Conservation (phyloP, 768 basidiomycete species). For the Lactarius trivialis region DNA sequence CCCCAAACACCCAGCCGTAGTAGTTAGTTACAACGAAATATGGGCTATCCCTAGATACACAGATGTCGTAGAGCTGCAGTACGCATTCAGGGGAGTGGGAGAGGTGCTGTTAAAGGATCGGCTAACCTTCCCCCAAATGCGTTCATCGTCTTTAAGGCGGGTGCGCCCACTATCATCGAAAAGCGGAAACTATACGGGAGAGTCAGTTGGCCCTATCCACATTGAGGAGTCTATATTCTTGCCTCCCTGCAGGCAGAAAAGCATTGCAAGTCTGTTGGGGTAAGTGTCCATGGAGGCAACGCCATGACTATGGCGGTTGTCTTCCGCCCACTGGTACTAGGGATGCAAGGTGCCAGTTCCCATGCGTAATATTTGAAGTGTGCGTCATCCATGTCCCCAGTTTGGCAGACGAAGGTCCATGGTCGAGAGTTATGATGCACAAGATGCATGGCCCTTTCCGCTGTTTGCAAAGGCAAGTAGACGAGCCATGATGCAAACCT, state of each 20-base stretch:
- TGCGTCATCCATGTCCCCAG: constrained; percentile 15
- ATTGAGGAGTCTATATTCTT: not conserved
- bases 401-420: constrained; percentile 15
- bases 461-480: constrained; percentile 17
- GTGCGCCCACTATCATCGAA: constrained; percentile 1
- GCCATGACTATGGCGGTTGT: constrained; percentile 16
- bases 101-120: not conserved
- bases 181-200: constrained; percentile 13
- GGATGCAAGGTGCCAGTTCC: constrained; percentile 2
- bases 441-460: constrained; percentile 17
- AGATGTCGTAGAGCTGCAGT: constrained; percentile 23
- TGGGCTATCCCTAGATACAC: constrained; percentile 19
- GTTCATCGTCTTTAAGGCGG: constrained; percentile 12
- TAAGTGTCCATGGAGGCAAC: constrained; percentile 22
- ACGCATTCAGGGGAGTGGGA: not conserved
- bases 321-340: constrained; percentile 5
- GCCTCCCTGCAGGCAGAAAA: constrained; percentile 18
- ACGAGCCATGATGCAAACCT: constrained; percentile 19
- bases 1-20: constrained; percentile 25
- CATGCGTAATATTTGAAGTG: constrained; percentile 16
- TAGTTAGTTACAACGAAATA: constrained; percentile 26
- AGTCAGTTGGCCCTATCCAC: not conserved
- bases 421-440: constrained; percentile 8
- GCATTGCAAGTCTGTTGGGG: constrained; percentile 13
- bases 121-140: constrained; percentile 22